These are phyloP conservation scores for Penicillium sp. DNA, from an alignment of 2,329 filamentous ascomycete species.

Conservation along the genomic window DNA sequence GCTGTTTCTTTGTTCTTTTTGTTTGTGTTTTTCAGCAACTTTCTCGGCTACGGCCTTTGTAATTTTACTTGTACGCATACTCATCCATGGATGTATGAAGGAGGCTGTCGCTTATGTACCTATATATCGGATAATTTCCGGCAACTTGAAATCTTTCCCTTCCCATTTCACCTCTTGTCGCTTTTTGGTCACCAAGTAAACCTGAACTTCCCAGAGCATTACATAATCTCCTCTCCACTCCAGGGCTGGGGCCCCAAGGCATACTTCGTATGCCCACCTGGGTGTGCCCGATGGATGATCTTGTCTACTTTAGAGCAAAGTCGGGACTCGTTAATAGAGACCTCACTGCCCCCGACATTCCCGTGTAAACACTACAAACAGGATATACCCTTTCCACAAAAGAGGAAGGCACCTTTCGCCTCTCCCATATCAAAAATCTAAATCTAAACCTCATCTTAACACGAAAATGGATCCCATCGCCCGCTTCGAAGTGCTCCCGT, in stretches of 20 bases:
- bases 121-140: slow-evolving; percentile 16
- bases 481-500: too few species aligned
- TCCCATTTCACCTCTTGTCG: neutral
- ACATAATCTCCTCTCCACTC: neutral
- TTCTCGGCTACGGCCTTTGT: slow-evolving; percentile 7
- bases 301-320: neutral
- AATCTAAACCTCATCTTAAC: too few species aligned
- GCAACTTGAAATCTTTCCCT: neutral
- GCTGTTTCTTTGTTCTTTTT: neutral
- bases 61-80: slow-evolving; percentile 29
- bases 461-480: too few species aligned
- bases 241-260: too few species aligned
- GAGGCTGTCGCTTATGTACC: slow-evolving; percentile 21
- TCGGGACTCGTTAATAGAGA: neutral
- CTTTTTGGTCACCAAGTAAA: neutral
- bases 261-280: neutral
- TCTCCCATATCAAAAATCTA: too few species aligned
- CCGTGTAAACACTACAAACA: neutral
- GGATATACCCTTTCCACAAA: too few species aligned
- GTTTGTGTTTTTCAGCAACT: slow-evolving; percentile 10
- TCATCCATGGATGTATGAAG: slow-evolving; percentile 17
- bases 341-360: neutral
- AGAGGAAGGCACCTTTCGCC: too few species aligned
- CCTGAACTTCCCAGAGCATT: neutral
- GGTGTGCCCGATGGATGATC: neutral